Evolutionary conservation across 23 red algal genomes (phyloP).

Genomic region (Agarophyton chilense): DNA sequence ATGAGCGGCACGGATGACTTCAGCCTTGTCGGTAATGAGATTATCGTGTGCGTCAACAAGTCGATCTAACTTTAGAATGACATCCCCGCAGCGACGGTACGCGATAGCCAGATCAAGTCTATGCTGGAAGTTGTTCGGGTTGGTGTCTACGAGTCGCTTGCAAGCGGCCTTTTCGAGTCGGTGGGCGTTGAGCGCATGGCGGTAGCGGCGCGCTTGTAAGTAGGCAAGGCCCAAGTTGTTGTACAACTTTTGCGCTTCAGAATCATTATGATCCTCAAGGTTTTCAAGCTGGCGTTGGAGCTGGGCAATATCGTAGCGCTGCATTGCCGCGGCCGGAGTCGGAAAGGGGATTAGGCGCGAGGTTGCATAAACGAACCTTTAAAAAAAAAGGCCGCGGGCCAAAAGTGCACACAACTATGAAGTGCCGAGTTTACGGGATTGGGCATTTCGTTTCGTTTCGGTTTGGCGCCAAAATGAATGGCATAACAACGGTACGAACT

Average conservation of each 20-base stretch:
- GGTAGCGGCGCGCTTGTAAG: constrained; percentile 37
- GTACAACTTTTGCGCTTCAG: constrained; percentile 50
- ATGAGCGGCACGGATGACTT: constrained; percentile 39
- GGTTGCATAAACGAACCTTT: too few species aligned
- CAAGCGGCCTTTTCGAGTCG: constrained; percentile 52
- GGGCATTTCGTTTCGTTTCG: background rate
- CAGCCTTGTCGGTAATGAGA: constrained; percentile 21
- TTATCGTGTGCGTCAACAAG: constrained; percentile 36
- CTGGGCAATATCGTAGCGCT: constrained; percentile 44
- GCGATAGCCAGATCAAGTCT: constrained; percentile 55
- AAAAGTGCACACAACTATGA: too few species aligned
- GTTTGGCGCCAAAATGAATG: background rate
- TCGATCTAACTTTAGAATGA: constrained; percentile 32
- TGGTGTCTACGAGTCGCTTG: constrained; percentile 25
- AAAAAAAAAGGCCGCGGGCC: too few species aligned
- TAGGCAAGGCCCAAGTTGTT: constrained; percentile 47
- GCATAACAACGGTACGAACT: background rate
- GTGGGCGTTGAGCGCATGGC: constrained; percentile 44
- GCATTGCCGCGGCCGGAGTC: background rate
- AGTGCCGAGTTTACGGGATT: too few species aligned
- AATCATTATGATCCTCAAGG: constrained; percentile 42
- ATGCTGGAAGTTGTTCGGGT: constrained; percentile 4
- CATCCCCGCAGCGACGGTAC: constrained; percentile 48
- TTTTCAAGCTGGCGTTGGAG: constrained; percentile 47
- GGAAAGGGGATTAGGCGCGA: too few species aligned